Evolutionary conservation across 495 filamentous ascomycete species (phyloP), one percentile per base, ranked within the genome.

Genomic region (Immersiella caudata): DNA sequence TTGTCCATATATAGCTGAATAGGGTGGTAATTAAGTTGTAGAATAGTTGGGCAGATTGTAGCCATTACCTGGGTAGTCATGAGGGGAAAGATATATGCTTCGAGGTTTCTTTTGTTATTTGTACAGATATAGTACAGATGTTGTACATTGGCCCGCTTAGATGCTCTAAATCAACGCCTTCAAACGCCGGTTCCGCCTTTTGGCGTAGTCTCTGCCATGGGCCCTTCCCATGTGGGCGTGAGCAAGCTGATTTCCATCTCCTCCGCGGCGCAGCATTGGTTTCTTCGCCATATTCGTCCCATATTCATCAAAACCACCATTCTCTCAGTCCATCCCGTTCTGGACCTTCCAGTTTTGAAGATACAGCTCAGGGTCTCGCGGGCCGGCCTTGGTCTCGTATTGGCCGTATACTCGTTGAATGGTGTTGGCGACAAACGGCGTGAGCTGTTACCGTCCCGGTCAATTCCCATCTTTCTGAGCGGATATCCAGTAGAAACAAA

Each of bases 381-480:
- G 83, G 6, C 86, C 86, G 67, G 80, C 57, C 14, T 68, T 22
- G 74, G 79, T 80, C 50, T 78, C 76, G 72, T 85, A 87, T 55
- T 80, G 74, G 22, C 87, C 88, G 66, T 71, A 79, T 26, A 73
- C 76, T 36, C 70, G 70, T 50, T 76, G 71, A 69, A 94, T 87
- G 65, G 81, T 85, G 58, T 82, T 82, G 57, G 91, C 88, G 40
- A 97, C 91, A 72, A 96, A 98, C 6, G 93, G 94, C 8, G 89
- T 94, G 73, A 97, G 87, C 94, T 97, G 65, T 64, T 20, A 7
- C 21, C 20, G 57, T 6, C 62, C 50, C 21, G 55, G 22, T 12
- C 0, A 55, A 49, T 56, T 55, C 62, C 59, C 46, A 35, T 50
- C 33, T 33, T 11, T 16, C 52, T 46, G 5, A 46, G 14, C 21